Conservation (phyloP, 202 grass and related monocot species). For the Musa balbisiana region DNA sequence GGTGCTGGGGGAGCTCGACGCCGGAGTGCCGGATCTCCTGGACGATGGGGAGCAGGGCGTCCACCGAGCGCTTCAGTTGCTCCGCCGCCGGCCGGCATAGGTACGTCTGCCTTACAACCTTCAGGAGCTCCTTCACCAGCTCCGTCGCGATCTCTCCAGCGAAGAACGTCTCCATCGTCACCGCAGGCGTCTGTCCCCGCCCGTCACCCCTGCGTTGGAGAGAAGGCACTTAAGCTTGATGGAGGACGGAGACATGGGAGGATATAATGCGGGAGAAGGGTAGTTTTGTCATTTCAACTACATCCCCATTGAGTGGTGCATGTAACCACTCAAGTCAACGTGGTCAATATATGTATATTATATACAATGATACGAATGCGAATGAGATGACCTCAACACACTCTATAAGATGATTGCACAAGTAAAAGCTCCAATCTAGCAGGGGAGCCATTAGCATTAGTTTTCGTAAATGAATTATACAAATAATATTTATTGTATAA, state of each 20-base stretch:
- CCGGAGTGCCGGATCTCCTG: conserved; percentile 31
- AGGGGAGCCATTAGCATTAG: no score
- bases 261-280: not conserved
- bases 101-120: conserved; percentile 46
- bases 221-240: not conserved
- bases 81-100: conserved; percentile 66
- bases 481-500: no score
- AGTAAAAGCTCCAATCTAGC: no score
- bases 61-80: conserved; percentile 70
- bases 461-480: no score
- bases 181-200: not conserved
- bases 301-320: not conserved
- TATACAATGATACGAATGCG: not conserved
- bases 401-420: no score
- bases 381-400: no score
- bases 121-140: conserved; percentile 54
- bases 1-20: conserved; percentile 46
- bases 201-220: not conserved
- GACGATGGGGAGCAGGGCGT: conserved; percentile 69
- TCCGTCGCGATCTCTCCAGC: conserved; percentile 49
- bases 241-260: not conserved
- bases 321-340: not conserved
- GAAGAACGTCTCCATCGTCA: conserved; percentile 39
- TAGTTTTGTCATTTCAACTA: not conserved
- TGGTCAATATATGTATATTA: not conserved